phyloP scores from a whole-genome alignment of 805 yeast genomes.

The Saturnispora sanitii region DNA sequence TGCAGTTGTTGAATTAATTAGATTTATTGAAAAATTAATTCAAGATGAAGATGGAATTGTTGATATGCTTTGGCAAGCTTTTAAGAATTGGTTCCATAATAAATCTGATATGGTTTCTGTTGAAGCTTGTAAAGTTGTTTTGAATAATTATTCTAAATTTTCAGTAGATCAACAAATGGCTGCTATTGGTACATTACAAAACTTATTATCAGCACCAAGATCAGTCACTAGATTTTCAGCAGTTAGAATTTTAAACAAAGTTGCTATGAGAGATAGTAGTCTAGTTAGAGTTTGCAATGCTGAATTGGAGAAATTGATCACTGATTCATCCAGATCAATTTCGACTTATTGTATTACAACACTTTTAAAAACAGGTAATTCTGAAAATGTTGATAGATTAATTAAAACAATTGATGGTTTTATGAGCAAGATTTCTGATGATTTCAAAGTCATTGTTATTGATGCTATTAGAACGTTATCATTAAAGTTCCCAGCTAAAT shows the following conservation, averaged over 20 bases:
- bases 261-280: constrained; percentile 75
- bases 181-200: constrained; percentile 67
- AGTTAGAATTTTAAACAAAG: constrained; percentile 75
- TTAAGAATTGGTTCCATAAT: constrained; percentile 63
- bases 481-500: constrained; percentile 85
- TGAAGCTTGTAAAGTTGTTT: constrained; percentile 78
- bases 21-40: constrained; percentile 66
- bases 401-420: constrained; percentile 79
- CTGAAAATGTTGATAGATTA: constrained; percentile 79
- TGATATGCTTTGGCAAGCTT: constrained; percentile 49
- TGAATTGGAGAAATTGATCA: constrained; percentile 79
- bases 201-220: constrained; percentile 76
- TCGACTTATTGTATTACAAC: constrained; percentile 97
- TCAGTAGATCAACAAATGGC: constrained; percentile 55
- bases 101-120: constrained; percentile 84
- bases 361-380: constrained; percentile 86
- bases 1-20: constrained; percentile 77
- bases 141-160: constrained; percentile 40
- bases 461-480: constrained; percentile 92
- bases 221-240: constrained; percentile 89
- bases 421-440: constrained; percentile 92
- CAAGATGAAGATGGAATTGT: constrained; percentile 61
- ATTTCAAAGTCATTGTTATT: constrained; percentile 86
- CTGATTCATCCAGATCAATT: constrained; percentile 81
- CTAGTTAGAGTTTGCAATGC: constrained; percentile 68